phyloP scores from a whole-genome alignment of 495 filamentous ascomycete species.

The Penicillium canariense region DNA sequence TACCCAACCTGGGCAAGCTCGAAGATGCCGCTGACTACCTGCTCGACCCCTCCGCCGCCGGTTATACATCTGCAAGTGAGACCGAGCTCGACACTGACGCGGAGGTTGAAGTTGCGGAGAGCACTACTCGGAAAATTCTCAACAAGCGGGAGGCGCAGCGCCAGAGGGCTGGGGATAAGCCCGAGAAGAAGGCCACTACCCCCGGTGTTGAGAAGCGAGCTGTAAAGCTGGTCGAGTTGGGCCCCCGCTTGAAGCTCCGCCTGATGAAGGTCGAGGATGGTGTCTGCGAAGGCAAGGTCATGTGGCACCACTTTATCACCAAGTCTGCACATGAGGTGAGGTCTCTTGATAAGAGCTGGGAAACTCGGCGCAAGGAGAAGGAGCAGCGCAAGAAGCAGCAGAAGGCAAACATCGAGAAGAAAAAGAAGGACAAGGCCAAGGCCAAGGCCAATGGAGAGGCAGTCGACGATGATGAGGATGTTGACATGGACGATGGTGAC shows the following conservation, averaged over 20 bases:
- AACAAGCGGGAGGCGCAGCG: slow-evolving; percentile 59
- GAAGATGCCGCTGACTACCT: slow-evolving; percentile 96
- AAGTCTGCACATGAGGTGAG: slow-evolving; percentile 77
- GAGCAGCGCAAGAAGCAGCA: slow-evolving; percentile 77
- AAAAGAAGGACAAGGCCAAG: slow-evolving; percentile 61
- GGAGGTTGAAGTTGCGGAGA: slow-evolving; percentile 86
- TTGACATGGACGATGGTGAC: slow-evolving; percentile 55
- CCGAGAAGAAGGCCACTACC: slow-evolving; percentile 33
- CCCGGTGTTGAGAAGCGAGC: slow-evolving; percentile 71
- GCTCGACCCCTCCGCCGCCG: slow-evolving; percentile 76
- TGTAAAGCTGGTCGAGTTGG: slow-evolving; percentile 88
- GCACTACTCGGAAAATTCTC: slow-evolving; percentile 66
- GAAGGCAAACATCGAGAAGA: slow-evolving; percentile 83
- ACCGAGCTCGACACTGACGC: slow-evolving; percentile 92
- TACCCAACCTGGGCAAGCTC: slow-evolving; percentile 87
- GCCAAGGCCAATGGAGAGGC: slow-evolving; percentile 42
- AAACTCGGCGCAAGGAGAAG: slow-evolving; percentile 72
- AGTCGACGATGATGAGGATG: slow-evolving; percentile 53
- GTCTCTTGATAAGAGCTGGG: slow-evolving; percentile 78
- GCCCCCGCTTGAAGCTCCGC: slow-evolving; percentile 83
- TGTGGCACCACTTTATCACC: slow-evolving; percentile 94
- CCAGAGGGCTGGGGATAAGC: slow-evolving; percentile 44
- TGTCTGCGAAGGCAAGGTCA: slow-evolving; percentile 81
- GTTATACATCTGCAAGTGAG: slow-evolving; percentile 89
- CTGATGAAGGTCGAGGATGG: slow-evolving; percentile 97